Evolutionary conservation across 2,329 filamentous ascomycete genomes (phyloP).

Genomic region (Polychaeton citri): DNA sequence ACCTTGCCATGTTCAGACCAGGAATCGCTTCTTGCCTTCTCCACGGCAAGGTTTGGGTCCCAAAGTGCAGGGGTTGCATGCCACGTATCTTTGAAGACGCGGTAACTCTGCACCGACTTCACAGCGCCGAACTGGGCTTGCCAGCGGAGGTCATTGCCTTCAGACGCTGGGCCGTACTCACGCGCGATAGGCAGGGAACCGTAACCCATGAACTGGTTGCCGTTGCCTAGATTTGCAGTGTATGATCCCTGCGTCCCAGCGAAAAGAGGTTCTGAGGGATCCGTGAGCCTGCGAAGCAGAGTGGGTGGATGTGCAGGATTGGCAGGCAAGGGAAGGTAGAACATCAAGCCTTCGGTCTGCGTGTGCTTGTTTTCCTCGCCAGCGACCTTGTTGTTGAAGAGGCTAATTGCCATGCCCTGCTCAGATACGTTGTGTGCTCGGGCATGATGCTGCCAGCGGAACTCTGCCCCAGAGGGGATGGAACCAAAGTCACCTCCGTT

Average conservation of each 20-base stretch:
- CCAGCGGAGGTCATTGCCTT: slow-evolving; percentile 8
- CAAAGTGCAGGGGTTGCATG: slow-evolving; percentile 6
- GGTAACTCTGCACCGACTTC: slow-evolving; percentile 9
- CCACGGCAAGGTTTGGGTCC: slow-evolving; percentile 1
- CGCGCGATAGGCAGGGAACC: slow-evolving; percentile 9
- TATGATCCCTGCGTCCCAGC: slow-evolving; percentile 11
- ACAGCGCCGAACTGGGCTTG: slow-evolving; percentile 6
- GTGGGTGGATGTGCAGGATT: slow-evolving; percentile 1
- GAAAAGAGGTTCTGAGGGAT: slow-evolving; percentile 4
- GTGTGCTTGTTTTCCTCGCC: slow-evolving; percentile 4
- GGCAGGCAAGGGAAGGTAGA: slow-evolving; percentile 6
- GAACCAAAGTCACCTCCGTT: slow-evolving; percentile 11
- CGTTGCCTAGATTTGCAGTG: slow-evolving; percentile 5
- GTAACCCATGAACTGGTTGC: slow-evolving; percentile 10
- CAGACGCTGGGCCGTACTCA: slow-evolving; percentile 7
- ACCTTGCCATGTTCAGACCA: slow-evolving; percentile 3
- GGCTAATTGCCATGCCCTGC: slow-evolving; percentile 5
- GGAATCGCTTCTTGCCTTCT: slow-evolving; percentile 1
- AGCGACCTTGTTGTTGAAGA: slow-evolving; percentile 14
- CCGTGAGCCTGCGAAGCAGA: neutral
- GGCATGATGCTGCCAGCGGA: slow-evolving; percentile 14
- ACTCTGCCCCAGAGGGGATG: slow-evolving; percentile 8
- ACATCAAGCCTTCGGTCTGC: slow-evolving; percentile 7
- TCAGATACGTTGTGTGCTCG: slow-evolving; percentile 10
- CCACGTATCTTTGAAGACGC: slow-evolving; percentile 13